Percentiles rank a stretch among this genome's conserved stretches.
phyloP scores from a whole-genome alignment of 1,284 basidiomycete genomes.

The Cystobasidiaceae sp. region DNA sequence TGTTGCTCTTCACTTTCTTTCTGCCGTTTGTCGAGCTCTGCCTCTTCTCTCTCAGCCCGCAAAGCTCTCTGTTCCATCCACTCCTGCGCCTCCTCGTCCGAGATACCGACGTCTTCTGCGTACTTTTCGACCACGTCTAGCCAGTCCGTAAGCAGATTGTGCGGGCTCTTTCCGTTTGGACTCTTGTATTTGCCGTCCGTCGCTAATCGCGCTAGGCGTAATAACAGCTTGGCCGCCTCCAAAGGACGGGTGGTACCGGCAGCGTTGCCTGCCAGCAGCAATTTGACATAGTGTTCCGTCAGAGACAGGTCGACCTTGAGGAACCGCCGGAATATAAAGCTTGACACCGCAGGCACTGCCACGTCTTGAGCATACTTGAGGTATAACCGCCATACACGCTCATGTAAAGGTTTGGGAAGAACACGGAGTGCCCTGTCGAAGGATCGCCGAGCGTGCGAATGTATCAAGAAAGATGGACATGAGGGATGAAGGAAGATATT shows the following conservation, averaged over 20 bases:
- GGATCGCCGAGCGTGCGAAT: slow-evolving; percentile 85
- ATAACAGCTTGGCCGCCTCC: slow-evolving; percentile 85
- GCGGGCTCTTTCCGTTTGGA: slow-evolving; percentile 90
- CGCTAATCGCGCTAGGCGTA: slow-evolving; percentile 77
- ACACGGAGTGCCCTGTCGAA: slow-evolving; percentile 93
- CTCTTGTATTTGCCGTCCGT: slow-evolving; percentile 75
- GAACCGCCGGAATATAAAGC: slow-evolving; percentile 84
- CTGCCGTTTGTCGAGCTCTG: slow-evolving; percentile 19
- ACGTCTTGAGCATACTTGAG: slow-evolving; percentile 73
- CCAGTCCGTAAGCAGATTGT: slow-evolving; percentile 88
- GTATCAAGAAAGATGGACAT: slow-evolving; percentile 76
- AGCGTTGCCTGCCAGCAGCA: slow-evolving; percentile 60
- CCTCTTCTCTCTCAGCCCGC: slow-evolving; percentile 38
- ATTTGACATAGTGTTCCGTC: slow-evolving; percentile 74
- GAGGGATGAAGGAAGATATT: slow-evolving; percentile 83
- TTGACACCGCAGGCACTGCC: slow-evolving; percentile 71
- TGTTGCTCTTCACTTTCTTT: slow-evolving; percentile 18
- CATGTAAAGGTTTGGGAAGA: slow-evolving; percentile 88
- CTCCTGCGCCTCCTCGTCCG: slow-evolving; percentile 59
- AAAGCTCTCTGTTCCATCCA: slow-evolving; percentile 27
- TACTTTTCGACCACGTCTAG: slow-evolving; percentile 85
- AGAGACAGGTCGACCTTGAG: slow-evolving; percentile 74
- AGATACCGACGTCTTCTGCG: slow-evolving; percentile 86
- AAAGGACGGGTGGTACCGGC: slow-evolving; percentile 62
- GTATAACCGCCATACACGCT: slow-evolving; percentile 88